These are phyloP conservation scores for Calendula officinalis DNA, from an alignment of 129 eudicot genomes.

Conservation along the genomic window DNA sequence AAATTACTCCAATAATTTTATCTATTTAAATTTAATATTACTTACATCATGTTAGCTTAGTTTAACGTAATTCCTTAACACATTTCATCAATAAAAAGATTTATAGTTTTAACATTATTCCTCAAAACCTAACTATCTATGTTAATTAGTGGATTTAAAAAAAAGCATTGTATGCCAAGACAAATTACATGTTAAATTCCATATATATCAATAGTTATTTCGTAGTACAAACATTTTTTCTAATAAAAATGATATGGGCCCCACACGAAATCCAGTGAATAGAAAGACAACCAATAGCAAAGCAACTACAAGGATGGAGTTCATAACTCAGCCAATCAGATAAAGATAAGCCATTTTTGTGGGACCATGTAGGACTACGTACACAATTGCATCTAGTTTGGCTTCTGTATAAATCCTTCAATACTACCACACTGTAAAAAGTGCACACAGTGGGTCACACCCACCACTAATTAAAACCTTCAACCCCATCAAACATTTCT, in stretches of 20 bases:
- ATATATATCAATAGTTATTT: neutral
- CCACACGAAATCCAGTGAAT: slow-evolving; percentile 51
- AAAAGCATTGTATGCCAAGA: too few relatives aligned
- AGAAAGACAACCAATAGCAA: slow-evolving; percentile 53
- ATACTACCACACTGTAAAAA: slow-evolving; percentile 36
- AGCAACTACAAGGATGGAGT: slow-evolving; percentile 40
- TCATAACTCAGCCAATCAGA: slow-evolving; percentile 35
- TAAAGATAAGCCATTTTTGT: slow-evolving; percentile 54
- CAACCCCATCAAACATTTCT: slow-evolving; percentile 28
- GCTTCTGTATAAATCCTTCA: slow-evolving; percentile 24
- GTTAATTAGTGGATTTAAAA: too few relatives aligned
- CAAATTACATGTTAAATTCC: too few relatives aligned
- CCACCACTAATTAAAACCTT: slow-evolving; percentile 20
- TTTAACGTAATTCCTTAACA: too few relatives aligned
- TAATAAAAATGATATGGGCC: neutral
- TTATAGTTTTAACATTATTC: too few relatives aligned
- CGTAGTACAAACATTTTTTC: neutral
- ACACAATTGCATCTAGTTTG: slow-evolving; percentile 29
- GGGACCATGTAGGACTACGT: slow-evolving; percentile 32
- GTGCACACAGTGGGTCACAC: slow-evolving; percentile 49
- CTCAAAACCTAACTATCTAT: too few relatives aligned
- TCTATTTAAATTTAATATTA: too few relatives aligned
- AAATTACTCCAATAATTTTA: too few relatives aligned
- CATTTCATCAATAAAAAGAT: too few relatives aligned
- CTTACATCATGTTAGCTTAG: too few relatives aligned